A percentile compares a stretch with the other conserved stretches of the same genome.
Evolutionary conservation across 2,329 filamentous ascomycete species (phyloP).

Genomic region (Anthostomella pinea): DNA sequence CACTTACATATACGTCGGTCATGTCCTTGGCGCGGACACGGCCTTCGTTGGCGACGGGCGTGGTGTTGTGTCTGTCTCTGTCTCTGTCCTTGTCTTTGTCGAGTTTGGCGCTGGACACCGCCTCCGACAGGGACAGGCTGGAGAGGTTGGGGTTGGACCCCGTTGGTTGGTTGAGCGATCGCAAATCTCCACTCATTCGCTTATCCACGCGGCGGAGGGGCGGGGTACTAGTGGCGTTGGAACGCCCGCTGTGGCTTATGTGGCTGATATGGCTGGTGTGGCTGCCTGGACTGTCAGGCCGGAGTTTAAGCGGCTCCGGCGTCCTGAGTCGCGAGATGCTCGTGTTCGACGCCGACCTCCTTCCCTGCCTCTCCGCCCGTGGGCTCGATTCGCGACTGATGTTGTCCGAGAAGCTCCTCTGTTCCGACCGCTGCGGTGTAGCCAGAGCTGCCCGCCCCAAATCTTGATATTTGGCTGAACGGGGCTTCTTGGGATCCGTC

Average conservation of each 20-base stretch:
- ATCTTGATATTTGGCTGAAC: slow-evolving; percentile 19
- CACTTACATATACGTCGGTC: slow-evolving; percentile 90
- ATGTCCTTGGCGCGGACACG: slow-evolving; percentile 81
- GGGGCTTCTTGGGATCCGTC: slow-evolving; percentile 20
- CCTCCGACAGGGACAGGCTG: slow-evolving; percentile 29
- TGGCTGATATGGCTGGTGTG: slow-evolving; percentile 41
- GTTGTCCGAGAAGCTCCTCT: slow-evolving; percentile 41
- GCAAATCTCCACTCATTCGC: slow-evolving; percentile 73
- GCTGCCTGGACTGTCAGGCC: slow-evolving; percentile 63
- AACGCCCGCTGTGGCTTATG: slow-evolving; percentile 33
- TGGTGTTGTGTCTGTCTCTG: slow-evolving; percentile 34
- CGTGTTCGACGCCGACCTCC: slow-evolving; percentile 52
- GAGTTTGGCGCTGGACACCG: too few relatives aligned
- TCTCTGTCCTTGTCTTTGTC: slow-evolving; percentile 42
- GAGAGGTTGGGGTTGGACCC: slow-evolving; percentile 34
- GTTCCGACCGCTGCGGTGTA: slow-evolving; percentile 17
- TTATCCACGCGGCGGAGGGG: slow-evolving; percentile 67
- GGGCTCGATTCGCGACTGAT: slow-evolving; percentile 21
- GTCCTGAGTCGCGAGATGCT: slow-evolving; percentile 51
- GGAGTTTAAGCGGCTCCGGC: slow-evolving; percentile 51
- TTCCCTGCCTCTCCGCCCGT: slow-evolving; percentile 23
- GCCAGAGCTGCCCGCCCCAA: slow-evolving; percentile 11
- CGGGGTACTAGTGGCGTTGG: slow-evolving; percentile 54
- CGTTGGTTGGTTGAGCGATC: slow-evolving; percentile 60
- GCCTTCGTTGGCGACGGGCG: slow-evolving; percentile 82